Percentiles rank a stretch among this genome's conserved stretches.
These are phyloP conservation scores for Phialemonium atrogriseum DNA, from an alignment of 2,329 filamentous ascomycete species.

Conservation along the genomic window DNA sequence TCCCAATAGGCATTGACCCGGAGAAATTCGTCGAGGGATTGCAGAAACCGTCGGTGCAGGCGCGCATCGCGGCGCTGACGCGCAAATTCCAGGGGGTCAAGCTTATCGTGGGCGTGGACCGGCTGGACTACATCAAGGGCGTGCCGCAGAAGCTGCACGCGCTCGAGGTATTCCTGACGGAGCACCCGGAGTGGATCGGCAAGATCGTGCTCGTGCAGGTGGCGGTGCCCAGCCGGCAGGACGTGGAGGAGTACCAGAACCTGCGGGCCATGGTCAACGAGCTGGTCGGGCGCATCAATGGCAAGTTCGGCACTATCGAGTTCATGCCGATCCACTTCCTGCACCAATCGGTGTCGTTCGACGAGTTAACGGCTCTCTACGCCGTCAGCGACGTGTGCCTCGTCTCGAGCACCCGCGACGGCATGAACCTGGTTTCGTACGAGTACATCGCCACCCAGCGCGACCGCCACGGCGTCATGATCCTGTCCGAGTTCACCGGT, in stretches of 20 bases:
- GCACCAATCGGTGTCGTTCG: constrained; percentile 90
- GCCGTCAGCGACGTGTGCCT: constrained; percentile 87
- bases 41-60: constrained; percentile 75
- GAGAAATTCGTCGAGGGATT: constrained; percentile 91
- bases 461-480: constrained; percentile 84
- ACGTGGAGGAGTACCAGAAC: constrained; percentile 97
- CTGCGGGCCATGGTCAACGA: constrained; percentile 93
- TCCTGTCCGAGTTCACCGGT: constrained; percentile 93
- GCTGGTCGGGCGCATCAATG: constrained; percentile 92
- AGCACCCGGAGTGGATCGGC: constrained; percentile 96
- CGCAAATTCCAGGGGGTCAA: constrained; percentile 94
- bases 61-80: constrained; percentile 75
- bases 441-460: constrained; percentile 95
- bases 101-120: constrained; percentile 92
- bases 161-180: constrained; percentile 90
- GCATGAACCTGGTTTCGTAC: constrained; percentile 98
- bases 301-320: constrained; percentile 91
- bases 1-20: constrained; percentile 95
- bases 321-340: constrained; percentile 99
- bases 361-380: constrained; percentile 90
- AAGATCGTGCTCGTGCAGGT: constrained; percentile 96
- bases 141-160: constrained; percentile 96
- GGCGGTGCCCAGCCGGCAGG: constrained; percentile 86
- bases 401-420: constrained; percentile 91
- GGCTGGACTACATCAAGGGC: constrained; percentile 97